These are phyloP conservation scores for Umbilicaria muhlenbergii DNA, from an alignment of 495 filamentous ascomycete genomes.

Conservation along the genomic window DNA sequence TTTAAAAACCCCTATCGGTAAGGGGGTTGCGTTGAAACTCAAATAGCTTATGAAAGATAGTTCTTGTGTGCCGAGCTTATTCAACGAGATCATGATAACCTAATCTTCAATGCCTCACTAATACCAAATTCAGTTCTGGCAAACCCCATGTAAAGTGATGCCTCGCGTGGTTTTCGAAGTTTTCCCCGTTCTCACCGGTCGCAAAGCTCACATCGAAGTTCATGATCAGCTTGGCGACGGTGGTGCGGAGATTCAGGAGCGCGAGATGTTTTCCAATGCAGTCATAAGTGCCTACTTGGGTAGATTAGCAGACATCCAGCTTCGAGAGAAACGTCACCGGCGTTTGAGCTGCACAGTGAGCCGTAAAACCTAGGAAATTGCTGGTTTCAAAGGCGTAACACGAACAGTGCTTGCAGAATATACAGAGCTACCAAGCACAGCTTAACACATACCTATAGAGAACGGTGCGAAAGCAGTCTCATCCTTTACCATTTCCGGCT, in stretches of 20 bases:
- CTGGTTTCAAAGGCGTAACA: background rate
- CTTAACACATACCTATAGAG: slow-evolving; percentile 8
- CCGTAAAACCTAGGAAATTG: background rate
- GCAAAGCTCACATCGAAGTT: slow-evolving; percentile 16
- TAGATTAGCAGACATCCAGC: background rate
- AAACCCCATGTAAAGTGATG: slow-evolving; percentile 6
- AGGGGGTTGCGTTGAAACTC: too few species aligned
- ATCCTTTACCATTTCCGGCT: slow-evolving; percentile 7
- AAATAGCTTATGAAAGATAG: too few species aligned
- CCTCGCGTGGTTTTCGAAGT: slow-evolving; percentile 4
- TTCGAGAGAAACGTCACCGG: background rate
- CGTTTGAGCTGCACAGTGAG: background rate
- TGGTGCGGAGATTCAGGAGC: slow-evolving; percentile 15
- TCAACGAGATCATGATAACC: too few species aligned
- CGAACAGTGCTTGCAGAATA: background rate
- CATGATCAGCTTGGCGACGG: slow-evolving; percentile 10
- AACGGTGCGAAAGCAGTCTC: slow-evolving; percentile 4
- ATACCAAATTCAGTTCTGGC: too few species aligned
- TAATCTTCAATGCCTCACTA: too few species aligned
- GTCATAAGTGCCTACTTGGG: slow-evolving; percentile 12
- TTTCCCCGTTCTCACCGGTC: slow-evolving; percentile 8
- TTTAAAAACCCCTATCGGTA: too few species aligned
- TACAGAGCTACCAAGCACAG: slow-evolving; percentile 1
- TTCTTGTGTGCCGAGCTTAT: too few species aligned
- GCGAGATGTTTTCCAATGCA: slow-evolving; percentile 20